These are phyloP conservation scores for Echria macrotheca DNA, from an alignment of 495 filamentous ascomycete species.

Conservation along the genomic window DNA sequence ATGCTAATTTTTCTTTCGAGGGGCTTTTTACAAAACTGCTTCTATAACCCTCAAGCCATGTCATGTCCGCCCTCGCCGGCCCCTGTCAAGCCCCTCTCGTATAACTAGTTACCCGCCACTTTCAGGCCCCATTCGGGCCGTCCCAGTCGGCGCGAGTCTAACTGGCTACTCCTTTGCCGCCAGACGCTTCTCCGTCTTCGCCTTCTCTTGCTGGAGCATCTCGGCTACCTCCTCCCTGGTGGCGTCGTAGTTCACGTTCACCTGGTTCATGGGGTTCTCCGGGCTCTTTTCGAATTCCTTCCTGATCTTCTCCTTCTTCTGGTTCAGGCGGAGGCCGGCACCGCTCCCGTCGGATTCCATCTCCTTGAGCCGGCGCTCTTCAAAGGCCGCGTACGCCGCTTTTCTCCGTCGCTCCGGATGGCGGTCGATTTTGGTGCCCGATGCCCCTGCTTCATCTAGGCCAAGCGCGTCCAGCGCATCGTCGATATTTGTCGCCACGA, in stretches of 20 bases:
- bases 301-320: constrained; percentile 69
- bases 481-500: constrained; percentile 55
- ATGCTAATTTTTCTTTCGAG: no score
- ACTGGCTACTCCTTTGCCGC: constrained; percentile 20
- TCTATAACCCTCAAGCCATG: no score
- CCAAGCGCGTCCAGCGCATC: constrained; percentile 81
- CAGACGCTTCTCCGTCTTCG: constrained; percentile 69
- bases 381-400: constrained; percentile 82
- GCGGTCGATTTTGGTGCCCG: constrained; percentile 64
- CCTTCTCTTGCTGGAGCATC: constrained; percentile 60
- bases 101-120: no score
- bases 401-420: constrained; percentile 82
- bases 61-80: no score
- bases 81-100: no score
- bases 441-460: constrained; percentile 42
- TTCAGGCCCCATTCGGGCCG: no score
- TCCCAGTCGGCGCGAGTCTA: no score
- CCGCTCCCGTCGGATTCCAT: constrained; percentile 69
- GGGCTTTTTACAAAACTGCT: no score
- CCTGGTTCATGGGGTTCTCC: constrained; percentile 93
- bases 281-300: constrained; percentile 89
- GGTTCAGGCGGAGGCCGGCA: constrained; percentile 68
- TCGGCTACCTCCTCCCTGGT: constrained; percentile 70
- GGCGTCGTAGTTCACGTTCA: constrained; percentile 64
- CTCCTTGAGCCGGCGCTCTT: constrained; percentile 78